Evolutionary conservation across 1,139 yeast genomes (phyloP), one percentile per base, ranked within the genome.

Genomic region (Trichomonascaceae sp.): DNA sequence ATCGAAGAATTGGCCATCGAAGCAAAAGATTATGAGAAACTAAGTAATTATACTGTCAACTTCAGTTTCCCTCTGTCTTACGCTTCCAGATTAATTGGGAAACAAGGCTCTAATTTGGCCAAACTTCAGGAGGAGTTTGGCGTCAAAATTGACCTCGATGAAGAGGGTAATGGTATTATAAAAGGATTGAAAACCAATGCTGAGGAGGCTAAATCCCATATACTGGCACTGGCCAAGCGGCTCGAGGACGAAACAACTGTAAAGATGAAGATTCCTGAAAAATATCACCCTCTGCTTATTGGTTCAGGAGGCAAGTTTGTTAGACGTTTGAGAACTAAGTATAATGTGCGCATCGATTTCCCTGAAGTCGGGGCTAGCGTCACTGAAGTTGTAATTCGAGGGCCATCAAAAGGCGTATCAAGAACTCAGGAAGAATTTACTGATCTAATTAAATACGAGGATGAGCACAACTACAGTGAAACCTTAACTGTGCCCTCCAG

Each of bases 371-470:
- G 62, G 20, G 54, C 51, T 18, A 57, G 49, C 36, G 64, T 62
- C 62, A 87, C 88, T 64, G 87, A 85, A 63, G 89, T 93, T 54
- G 77, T 83, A 39, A 80, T 95, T 59, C 84, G 84, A 65, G 99
- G 99, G 53, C 96, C 98, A 53, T 87, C 97, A 19, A 85, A 84
- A 71, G 93, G 91, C 61, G 98, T 88, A 48, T 79, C 82, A 32
- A 85, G 86, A 68, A 95, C 96, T 47, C 83, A 83, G 68, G 93
- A 85, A 61, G 99, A 95, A 75, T 75, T 95, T 66, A 77, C 80
- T 64, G 97, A 90, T 57, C 78, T 95, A 61, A 78, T 87, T 62
- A 86, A 86, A 63, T 95, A 85, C 70, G 98, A 91, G 71, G 84
- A 81, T 66, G 96, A 88, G 63, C 89, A 91, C 67, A 93, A 96